phyloP scores from a whole-genome alignment of 345 rosid genomes.

The Arabis alpina region DNA sequence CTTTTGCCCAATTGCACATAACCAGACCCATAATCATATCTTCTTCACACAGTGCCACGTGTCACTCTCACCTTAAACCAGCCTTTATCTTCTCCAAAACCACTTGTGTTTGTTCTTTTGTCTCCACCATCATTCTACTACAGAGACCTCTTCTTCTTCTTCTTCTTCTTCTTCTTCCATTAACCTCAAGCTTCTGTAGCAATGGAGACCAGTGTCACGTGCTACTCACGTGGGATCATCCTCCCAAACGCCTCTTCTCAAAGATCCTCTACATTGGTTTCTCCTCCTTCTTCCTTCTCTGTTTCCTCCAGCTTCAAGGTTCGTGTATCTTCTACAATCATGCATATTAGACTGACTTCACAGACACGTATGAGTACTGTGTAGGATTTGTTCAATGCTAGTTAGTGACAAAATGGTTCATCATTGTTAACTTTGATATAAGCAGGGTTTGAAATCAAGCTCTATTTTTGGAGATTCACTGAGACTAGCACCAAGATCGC shows the following conservation, averaged over 20 bases:
- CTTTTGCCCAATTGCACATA: conserved; percentile 32
- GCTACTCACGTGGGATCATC: conserved; percentile 67
- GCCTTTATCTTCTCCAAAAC: conserved; percentile 37
- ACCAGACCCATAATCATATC: conserved; percentile 38
- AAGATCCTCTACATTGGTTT: conserved; percentile 63
- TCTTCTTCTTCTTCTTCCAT: conserved; percentile 23
- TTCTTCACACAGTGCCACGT: conserved; percentile 34
- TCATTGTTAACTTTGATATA: background rate
- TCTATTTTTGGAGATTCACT: conserved; percentile 80
- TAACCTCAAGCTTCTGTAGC: conserved; percentile 16
- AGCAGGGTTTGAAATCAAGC: conserved; percentile 54
- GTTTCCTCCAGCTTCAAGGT: conserved; percentile 75
- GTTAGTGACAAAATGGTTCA: too few species aligned
- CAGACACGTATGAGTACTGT: too few species aligned
- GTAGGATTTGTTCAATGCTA: too few species aligned
- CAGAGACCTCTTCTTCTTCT: background rate
- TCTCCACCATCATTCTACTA: conserved; percentile 21
- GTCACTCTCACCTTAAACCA: conserved; percentile 30
- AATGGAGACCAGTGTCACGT: conserved; percentile 76
- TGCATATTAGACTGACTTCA: background rate
- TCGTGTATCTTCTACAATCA: conserved; percentile 28
- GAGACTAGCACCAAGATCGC: conserved; percentile 55
- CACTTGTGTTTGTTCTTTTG: conserved; percentile 30
- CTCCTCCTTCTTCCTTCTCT: conserved; percentile 61
- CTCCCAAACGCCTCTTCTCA: conserved; percentile 71